phyloP scores from a whole-genome alignment of 164 flowering plant species.

The Tetracentron sinense region DNA sequence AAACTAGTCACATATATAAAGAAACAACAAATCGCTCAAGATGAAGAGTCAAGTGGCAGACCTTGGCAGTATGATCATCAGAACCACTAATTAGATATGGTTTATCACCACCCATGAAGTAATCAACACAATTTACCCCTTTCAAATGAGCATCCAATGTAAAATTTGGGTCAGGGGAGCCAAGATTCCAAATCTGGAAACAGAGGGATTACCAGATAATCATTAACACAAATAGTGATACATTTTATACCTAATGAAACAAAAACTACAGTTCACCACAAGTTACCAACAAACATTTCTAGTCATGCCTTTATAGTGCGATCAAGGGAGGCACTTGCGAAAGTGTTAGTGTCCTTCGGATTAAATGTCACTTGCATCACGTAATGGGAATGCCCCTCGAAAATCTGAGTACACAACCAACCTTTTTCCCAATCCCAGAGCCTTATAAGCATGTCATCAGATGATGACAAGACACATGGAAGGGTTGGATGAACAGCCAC shows the following conservation, averaged over 20 bases:
- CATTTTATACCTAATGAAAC: not conserved
- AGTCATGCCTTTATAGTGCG: conserved; percentile 78
- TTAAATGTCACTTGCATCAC: conserved; percentile 97
- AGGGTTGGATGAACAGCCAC: conserved; percentile 91
- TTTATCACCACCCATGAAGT: conserved; percentile 85
- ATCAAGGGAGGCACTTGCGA: conserved; percentile 98
- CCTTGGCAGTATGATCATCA: conserved; percentile 98
- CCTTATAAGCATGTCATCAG: conserved; percentile 94
- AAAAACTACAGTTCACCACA: not conserved
- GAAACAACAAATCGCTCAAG: not conserved
- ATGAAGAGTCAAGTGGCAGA: conserved; percentile 14
- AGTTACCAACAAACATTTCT: not conserved
- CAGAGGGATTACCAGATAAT: conserved; percentile 1
- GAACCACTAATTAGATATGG: conserved; percentile 91
- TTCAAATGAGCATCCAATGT: conserved; percentile 87
- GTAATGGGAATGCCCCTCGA: conserved; percentile 96
- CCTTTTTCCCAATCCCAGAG: conserved; percentile 99
- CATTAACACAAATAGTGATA: conserved; percentile 3
- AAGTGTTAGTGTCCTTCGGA: conserved; percentile 93
- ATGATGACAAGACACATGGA: conserved; percentile 82
- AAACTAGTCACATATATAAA: not conserved
- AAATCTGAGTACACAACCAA: conserved; percentile 82
- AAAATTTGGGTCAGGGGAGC: conserved; percentile 85
- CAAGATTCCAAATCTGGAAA: conserved; percentile 91
- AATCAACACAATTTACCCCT: conserved; percentile 96